These are phyloP conservation scores for Corylus americana DNA, from an alignment of 306 rosid species.

Conservation along the genomic window DNA sequence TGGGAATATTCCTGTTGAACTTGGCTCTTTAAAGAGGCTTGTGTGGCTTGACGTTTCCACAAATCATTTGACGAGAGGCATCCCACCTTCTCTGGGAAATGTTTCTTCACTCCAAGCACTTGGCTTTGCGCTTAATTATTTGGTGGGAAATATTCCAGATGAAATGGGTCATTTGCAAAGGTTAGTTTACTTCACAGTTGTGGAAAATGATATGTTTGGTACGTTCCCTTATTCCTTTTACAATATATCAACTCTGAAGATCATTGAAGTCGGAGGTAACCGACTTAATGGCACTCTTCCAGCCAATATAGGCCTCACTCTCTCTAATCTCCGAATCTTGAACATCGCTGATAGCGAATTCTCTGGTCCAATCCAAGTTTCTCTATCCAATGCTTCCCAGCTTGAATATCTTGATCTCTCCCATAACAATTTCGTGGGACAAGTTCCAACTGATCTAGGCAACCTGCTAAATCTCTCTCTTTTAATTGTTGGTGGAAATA, in stretches of 20 bases:
- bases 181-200: not conserved
- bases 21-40: constrained; percentile 28
- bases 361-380: constrained; percentile 36
- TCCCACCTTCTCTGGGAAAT: constrained; percentile 39
- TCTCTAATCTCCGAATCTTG: constrained; percentile 24
- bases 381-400: constrained; percentile 36
- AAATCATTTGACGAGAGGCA: constrained; percentile 30
- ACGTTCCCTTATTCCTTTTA: constrained; percentile 31
- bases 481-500: not conserved
- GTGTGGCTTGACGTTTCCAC: not conserved
- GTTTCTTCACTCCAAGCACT: constrained; percentile 19
- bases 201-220: constrained; percentile 21
- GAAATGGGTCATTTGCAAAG: constrained; percentile 24
- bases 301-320: constrained; percentile 29
- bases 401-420: not conserved
- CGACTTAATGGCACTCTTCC: constrained; percentile 38
- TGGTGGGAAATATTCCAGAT: constrained; percentile 34
- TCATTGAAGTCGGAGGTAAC: not conserved
- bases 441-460: constrained; percentile 26
- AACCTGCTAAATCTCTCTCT: not conserved
- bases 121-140: not conserved
- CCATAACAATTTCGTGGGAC: constrained; percentile 7
- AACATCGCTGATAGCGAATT: constrained; percentile 21
- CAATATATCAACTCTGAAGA: constrained; percentile 36
- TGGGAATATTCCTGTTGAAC: constrained; percentile 19